Evolutionary conservation across 345 rosid species (phyloP), one percentile per base, ranked within the genome.

Genomic region (Eucalyptus coolabah): DNA sequence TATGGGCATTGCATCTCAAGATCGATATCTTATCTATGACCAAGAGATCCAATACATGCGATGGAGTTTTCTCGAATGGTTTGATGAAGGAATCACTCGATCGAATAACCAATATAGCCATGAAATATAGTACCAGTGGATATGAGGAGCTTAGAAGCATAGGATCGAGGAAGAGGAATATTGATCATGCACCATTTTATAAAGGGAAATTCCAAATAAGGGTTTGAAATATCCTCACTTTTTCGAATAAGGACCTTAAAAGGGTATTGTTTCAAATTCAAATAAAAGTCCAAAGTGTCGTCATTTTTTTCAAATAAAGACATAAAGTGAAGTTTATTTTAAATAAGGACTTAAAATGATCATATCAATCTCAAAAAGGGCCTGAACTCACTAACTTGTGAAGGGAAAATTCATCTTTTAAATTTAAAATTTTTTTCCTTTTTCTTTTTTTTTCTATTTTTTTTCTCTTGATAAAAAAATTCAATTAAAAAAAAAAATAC

Each of bases 1-100:
- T 93, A 77, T 95, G 87, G 23, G 92, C 93, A 65, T 93, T 91
- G 94, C 95, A 94, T 90, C 93, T 91, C 4, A 95, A 93, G 59
- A 92, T 94, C 23, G 88, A 92, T 30, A 93, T 89, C 86, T 88
- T 91, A 56, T 95, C 95, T 14, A 94, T 94, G 88, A 87, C 86
- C 6, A 94, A 94, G 72, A 95, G 92, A 17, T 94, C 93, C 80
- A 93, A 92, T 5, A 87, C 88, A 44, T 50, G 90, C 1, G 77
- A 87, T 6, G 93, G 94, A 23, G 96, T 91, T 40, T 87, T 86
- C 56, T 91, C 91, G 9, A 67, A 88, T 59, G 95, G 94, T 53
- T 30, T 88, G 17, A 94, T 91, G 7, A 95, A 88, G 86, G 91
- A 86, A 85, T 92, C 59, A 5, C 88, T 88, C 28, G 91, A 88